These are phyloP conservation scores for Mucor racemosus DNA, from an alignment of 371 early-diverging fungal genomes.

Conservation along the genomic window DNA sequence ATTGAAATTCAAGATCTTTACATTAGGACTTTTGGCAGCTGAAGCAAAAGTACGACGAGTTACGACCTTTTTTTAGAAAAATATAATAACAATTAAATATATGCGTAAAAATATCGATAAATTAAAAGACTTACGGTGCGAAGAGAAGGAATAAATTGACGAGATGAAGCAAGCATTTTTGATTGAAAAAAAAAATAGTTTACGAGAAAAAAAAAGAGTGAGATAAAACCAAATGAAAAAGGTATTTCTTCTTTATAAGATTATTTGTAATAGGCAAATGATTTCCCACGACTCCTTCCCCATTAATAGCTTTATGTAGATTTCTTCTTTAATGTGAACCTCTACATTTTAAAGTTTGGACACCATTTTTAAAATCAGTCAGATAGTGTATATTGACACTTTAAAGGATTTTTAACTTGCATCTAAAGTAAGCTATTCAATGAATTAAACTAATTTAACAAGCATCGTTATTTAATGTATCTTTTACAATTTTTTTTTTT, in stretches of 20 bases:
- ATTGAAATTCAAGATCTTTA: constrained; percentile 15
- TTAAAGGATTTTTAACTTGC: too few species aligned
- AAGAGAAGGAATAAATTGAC: constrained; percentile 25
- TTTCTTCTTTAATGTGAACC: not conserved
- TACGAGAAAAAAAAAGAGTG: constrained; percentile 12
- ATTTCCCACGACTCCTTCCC: constrained; percentile 12
- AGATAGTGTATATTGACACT: too few species aligned
- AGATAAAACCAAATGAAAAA: not conserved
- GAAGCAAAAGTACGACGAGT: constrained; percentile 39
- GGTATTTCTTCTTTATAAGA: constrained; percentile 6
- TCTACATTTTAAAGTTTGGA: not conserved
- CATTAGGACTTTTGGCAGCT: constrained; percentile 40
- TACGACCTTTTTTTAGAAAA: constrained; percentile 20
- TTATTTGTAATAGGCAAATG: constrained; percentile 6
- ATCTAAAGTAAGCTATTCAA: too few species aligned
- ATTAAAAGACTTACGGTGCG: constrained; percentile 5
- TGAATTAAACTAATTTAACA: too few species aligned
- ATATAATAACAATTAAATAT: not conserved
- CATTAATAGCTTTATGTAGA: too few species aligned
- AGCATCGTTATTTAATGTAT: too few species aligned
- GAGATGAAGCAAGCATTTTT: constrained; percentile 35
- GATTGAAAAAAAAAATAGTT: constrained; percentile 9
- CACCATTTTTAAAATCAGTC: not conserved
- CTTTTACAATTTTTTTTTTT: too few species aligned
- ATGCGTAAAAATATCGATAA: too few species aligned